Conservation (phyloP, 164 flowering plant genomes). For the Brasenia schreberi region DNA sequence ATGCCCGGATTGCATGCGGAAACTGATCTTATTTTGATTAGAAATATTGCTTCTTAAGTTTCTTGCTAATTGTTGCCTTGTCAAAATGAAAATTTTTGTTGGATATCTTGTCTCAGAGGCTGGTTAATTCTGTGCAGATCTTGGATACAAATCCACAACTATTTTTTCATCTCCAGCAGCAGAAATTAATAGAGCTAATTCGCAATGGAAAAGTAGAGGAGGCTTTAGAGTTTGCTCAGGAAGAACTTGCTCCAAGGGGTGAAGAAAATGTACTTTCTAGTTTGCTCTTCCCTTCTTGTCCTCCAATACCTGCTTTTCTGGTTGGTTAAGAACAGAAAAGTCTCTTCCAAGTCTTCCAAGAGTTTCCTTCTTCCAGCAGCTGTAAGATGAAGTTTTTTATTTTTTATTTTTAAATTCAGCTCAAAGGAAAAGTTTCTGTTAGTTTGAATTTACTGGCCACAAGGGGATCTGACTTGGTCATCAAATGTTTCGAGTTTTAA, state of each 20-base stretch:
- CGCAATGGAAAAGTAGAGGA: slow-evolving; percentile 80
- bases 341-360: not conserved
- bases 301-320: not conserved
- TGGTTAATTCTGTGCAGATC: slow-evolving; percentile 45
- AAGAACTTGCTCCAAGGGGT: slow-evolving; percentile 97
- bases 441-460: too few relatives aligned
- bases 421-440: not conserved
- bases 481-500: too few relatives aligned
- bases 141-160: slow-evolving; percentile 87
- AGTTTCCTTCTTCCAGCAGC: too few relatives aligned
- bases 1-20: too few relatives aligned
- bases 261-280: slow-evolving; percentile 75
- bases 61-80: too few relatives aligned
- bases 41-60: too few relatives aligned
- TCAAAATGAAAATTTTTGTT: too few relatives aligned
- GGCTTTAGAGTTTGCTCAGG: slow-evolving; percentile 95
- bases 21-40: too few relatives aligned
- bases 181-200: slow-evolving; percentile 81
- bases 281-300: not conserved
- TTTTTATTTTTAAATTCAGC: not conserved
- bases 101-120: not conserved
- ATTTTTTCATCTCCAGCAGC: slow-evolving; percentile 96
- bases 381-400: too few relatives aligned
- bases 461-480: too few relatives aligned
- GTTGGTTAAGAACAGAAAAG: not conserved